Evolutionary conservation across 2,329 filamentous ascomycete species (phyloP).

Genomic region (Alternaria novae-zelandiae): DNA sequence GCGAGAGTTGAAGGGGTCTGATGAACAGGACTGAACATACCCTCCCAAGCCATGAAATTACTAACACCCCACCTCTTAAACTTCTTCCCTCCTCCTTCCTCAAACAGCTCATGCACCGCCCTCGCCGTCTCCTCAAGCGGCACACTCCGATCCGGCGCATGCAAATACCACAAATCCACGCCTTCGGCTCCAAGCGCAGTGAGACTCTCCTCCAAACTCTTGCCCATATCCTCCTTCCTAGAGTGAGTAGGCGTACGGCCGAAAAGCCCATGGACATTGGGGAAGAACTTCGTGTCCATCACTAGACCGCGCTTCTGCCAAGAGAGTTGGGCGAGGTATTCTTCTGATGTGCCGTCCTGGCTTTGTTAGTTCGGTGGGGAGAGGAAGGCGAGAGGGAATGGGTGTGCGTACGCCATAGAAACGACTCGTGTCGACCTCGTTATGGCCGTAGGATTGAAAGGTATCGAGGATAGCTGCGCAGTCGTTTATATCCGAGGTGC

Average conservation of each 20-base stretch:
- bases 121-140: conserved; percentile 56
- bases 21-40: neutral
- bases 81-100: conserved; percentile 45
- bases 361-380: neutral
- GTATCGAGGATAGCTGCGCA: conserved; percentile 38
- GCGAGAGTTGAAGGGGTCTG: too few relatives aligned
- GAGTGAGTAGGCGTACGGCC: conserved; percentile 31
- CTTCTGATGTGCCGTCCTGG: conserved; percentile 43
- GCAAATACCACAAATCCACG: conserved; percentile 56
- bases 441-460: conserved; percentile 40
- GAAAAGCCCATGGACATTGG: conserved; percentile 33
- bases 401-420: conserved; percentile 38
- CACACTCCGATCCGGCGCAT: conserved; percentile 53
- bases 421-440: conserved; percentile 48
- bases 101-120: conserved; percentile 55
- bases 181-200: conserved; percentile 45
- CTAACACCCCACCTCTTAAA: conserved; percentile 56
- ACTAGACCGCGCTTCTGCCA: conserved; percentile 50
- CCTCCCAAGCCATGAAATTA: conserved; percentile 51
- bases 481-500: conserved; percentile 21
- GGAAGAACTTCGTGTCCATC: conserved; percentile 55
- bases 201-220: conserved; percentile 47
- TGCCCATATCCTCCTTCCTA: conserved; percentile 32
- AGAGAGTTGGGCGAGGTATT: conserved; percentile 51
- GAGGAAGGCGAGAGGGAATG: neutral